Evolutionary conservation across 208 protist species (phyloP).

Genomic region (Leishmania mexicana): DNA sequence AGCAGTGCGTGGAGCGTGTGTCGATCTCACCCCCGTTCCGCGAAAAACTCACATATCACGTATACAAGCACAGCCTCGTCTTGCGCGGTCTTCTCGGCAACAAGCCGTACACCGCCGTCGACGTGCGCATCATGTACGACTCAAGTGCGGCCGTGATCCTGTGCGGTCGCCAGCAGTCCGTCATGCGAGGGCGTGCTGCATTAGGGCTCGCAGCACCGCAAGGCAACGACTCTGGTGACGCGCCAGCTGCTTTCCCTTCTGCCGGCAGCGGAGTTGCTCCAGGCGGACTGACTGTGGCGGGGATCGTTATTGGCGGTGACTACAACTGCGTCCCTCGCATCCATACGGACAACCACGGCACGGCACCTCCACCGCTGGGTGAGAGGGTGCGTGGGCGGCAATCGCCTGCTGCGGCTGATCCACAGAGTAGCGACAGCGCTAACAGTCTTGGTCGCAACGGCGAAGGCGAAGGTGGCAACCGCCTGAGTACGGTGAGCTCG

Average conservation of each 20-base stretch:
- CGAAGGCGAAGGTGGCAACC: neutral
- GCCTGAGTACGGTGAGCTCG: neutral
- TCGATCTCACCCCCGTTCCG: conserved; percentile 25
- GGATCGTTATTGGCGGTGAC: conserved; percentile 7
- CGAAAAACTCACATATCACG: conserved; percentile 25
- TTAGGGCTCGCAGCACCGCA: neutral
- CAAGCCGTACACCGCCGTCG: conserved; percentile 20
- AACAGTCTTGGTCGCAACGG: neutral
- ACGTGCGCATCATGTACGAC: conserved; percentile 23
- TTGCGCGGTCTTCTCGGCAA: conserved; percentile 11
- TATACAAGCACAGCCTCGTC: conserved; percentile 20
- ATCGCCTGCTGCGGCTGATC: neutral
- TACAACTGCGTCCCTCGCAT: neutral
- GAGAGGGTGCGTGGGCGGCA: neutral
- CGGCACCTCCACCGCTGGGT: neutral
- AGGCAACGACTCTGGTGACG: neutral
- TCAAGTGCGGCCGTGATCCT: conserved; percentile 29
- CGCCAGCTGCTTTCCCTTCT: neutral
- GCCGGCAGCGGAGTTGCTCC: neutral
- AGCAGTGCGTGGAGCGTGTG: conserved; percentile 39
- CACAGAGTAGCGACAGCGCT: neutral
- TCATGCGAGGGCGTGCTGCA: neutral
- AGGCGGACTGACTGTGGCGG: conserved; percentile 27
- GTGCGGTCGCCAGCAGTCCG: conserved; percentile 9
- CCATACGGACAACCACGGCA: neutral